Base-by-base conservation (phyloP, 2,329 filamentous ascomycete genomes). In the Dryadomyces quercivorus region DNA sequence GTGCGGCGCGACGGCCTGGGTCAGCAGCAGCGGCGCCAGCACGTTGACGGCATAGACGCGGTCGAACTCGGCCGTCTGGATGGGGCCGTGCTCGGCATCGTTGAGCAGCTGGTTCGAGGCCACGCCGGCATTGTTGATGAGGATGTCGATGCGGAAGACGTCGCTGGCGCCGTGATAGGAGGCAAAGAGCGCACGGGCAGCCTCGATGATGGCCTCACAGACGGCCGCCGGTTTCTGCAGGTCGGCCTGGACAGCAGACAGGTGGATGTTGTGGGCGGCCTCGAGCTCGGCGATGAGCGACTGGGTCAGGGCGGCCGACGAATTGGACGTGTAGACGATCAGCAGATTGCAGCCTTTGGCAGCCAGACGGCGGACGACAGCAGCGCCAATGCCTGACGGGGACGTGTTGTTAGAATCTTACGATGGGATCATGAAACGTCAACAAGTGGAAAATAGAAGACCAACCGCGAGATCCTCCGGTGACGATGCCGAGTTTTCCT, bases 331-430 rank as follows among this genome's bases (percentile, higher is more conserved):
- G 66, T 81, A 83, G 65, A 80, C 79, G 56, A 84, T 68, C 48
- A 84, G 67, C 16, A 85, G 66, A 55, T 76, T 75, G 65, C 74
- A 75, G 52, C 81, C 81, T 67, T 83, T 83, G 63, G 71, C 71
- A 36, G 80, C 81, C 12, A 85, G 72, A 54, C 79, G 76, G 47
- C 70, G 70, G 53, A 73, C 77, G 50, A 81, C 77, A 26, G 77
- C 77, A 20, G 77, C 78, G 31, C 81, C 81, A 55, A 84, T 84
- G 56, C 80, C 80, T 79, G 53, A 10, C 26, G 26, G 8, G 26
- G 8, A 8, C 26, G 8, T 5, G 4, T 4, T 31, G 26, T 31
- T 31, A 31, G 26, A 31, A 31, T 31, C 26, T 31, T 31, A 31
- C 26, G 26, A 31, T 31, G 26, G 26, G 8, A 31, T 31, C 26